Evolutionary conservation across 768 basidiomycete genomes (phyloP).

Genomic region (Calocybe indica): DNA sequence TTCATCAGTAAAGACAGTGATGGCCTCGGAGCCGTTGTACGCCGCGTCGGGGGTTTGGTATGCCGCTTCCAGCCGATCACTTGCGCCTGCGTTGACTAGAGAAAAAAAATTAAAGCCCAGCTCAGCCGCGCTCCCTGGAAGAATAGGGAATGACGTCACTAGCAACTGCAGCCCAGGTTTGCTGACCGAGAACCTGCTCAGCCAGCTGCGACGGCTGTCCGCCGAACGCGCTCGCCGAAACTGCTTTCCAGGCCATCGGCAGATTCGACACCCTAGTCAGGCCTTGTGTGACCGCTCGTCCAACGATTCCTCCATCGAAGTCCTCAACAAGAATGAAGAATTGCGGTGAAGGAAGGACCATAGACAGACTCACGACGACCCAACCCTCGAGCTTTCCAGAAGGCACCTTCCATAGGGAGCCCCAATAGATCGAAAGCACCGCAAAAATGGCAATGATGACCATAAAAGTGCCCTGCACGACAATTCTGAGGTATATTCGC

Average conservation of each 20-base stretch:
- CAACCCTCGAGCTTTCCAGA: constrained; percentile 40
- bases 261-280: constrained; percentile 26
- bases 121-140: background rate
- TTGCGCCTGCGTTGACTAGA: constrained; percentile 36
- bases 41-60: constrained; percentile 29
- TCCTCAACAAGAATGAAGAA: constrained; percentile 29
- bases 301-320: constrained; percentile 48
- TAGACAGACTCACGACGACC: constrained; percentile 35
- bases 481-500: constrained; percentile 10
- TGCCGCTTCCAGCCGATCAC: constrained; percentile 27
- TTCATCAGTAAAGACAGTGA: constrained; percentile 41
- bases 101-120: background rate
- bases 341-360: background rate
- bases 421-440: constrained; percentile 49
- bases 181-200: constrained; percentile 38
- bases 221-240: constrained; percentile 33
- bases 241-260: constrained; percentile 25
- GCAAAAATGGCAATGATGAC: constrained; percentile 28
- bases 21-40: constrained; percentile 42
- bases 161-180: constrained; percentile 44
- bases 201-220: constrained; percentile 35
- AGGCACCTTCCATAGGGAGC: constrained; percentile 34
- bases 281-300: constrained; percentile 31
- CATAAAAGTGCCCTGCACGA: constrained; percentile 8
- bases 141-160: constrained; percentile 26